Base-by-base conservation (phyloP, 495 filamentous ascomycete species). In the Penicillium canariense region DNA sequence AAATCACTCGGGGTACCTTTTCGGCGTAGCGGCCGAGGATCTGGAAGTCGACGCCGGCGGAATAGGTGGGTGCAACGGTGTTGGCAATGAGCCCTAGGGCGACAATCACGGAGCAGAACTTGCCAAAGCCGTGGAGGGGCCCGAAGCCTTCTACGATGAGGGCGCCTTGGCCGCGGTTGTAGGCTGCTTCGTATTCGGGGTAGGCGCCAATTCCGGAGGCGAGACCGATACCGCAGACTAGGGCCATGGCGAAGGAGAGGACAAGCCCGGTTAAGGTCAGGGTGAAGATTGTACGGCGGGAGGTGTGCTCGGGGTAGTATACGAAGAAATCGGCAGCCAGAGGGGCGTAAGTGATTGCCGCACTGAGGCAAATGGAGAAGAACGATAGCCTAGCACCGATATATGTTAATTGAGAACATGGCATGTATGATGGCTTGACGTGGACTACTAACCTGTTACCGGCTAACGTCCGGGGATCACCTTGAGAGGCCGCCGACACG, bases 11-110 rank as follows among this genome's bases (percentile, higher is more conserved):
- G 3, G 87, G 85, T 4, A 87, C 71, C 20, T 67, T 70, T 55
- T 81, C 76, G 10, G 76, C 74, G 23, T 81, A 78, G 22, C 79
- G 74, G 9, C 82, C 83, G 26, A 88, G 73, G 45, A 86, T 77
- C 60, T 88, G 85, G 63, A 84, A 86, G 53, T 87, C 84, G 18
- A 92, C 78, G 4, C 85, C 84, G 20, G 81, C 73, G 20, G 83
- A 85, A 68, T 91, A 92, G 4, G 83, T 84, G 1, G 87, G 85
- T 0, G 84, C 74, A 30, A 90, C 78, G 30, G 81, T 80, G 64
- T 92, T 92, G 27, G 86, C 81, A 43, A 90, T 84, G 9, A 90
- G 72, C 1, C 87, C 85, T 1, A 92, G 71, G 0, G 86, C 84
- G 7, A 87, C 73, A n/a, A 92, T 65, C 1, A 90, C 86, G 17